phyloP scores from a whole-genome alignment of 2,329 filamentous ascomycete species.

The Fusarium dimerum region DNA sequence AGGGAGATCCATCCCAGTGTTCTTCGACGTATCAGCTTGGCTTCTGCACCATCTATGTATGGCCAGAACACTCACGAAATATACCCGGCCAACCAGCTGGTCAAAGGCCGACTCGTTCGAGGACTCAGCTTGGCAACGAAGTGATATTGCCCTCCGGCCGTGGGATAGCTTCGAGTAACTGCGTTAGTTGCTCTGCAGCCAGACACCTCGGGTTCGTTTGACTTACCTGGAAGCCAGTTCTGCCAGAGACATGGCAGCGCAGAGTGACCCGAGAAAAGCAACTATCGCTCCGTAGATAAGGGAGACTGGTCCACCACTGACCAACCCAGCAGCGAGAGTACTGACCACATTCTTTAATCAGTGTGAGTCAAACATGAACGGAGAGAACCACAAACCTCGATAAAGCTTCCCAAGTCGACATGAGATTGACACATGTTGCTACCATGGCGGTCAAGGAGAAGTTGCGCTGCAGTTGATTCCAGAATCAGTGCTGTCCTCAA shows the following conservation, averaged over 20 bases:
- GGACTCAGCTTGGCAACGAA: constrained; percentile 4
- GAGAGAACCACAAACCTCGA: constrained; percentile 7
- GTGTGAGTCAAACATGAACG: no score
- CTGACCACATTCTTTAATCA: neutral
- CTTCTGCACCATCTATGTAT: no score
- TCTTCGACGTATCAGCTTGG: no score
- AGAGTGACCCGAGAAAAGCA: neutral
- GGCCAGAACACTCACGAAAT: no score
- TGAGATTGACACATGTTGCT: constrained; percentile 9
- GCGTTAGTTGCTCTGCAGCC: no score
- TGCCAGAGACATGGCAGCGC: constrained; percentile 1
- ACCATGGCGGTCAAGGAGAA: constrained; percentile 17
- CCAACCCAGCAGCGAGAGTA: constrained; percentile 15
- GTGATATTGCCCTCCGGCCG: constrained; percentile 11
- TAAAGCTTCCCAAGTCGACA: constrained; percentile 23
- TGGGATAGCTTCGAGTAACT: neutral
- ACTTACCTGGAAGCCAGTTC: constrained; percentile 4
- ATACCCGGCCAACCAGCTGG: constrained; percentile 2
- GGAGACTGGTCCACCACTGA: constrained; percentile 16
- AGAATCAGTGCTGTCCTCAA: no score
- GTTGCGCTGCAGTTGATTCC: no score
- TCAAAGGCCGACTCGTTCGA: neutral
- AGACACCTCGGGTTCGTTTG: no score
- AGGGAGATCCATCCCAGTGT: constrained; percentile 8
- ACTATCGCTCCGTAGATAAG: constrained; percentile 16